Evolutionary conservation across 1,284 basidiomycete species (phyloP).

Genomic region (Sphagnurus paluster): DNA sequence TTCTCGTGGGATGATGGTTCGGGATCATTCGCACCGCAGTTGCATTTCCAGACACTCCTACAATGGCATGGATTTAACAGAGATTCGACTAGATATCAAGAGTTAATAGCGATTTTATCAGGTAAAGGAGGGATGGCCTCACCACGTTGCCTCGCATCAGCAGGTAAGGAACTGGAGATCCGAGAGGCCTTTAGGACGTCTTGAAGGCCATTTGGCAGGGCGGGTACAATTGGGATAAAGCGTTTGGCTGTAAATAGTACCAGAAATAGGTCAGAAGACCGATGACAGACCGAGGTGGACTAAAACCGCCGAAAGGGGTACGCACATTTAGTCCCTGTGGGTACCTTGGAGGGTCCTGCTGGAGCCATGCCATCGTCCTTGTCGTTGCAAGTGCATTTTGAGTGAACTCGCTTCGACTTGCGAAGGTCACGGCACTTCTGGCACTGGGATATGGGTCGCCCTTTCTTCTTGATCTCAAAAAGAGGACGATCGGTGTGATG

Average conservation of each 20-base stretch:
- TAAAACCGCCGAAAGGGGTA: slow-evolving; percentile 8
- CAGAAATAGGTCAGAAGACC: neutral
- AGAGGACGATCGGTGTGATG: slow-evolving; percentile 79
- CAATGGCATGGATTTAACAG: slow-evolving; percentile 66
- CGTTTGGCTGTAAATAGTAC: slow-evolving; percentile 41
- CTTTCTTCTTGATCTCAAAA: slow-evolving; percentile 87
- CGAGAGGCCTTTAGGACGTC: slow-evolving; percentile 40
- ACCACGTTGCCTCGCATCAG: slow-evolving; percentile 58
- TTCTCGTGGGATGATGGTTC: neutral
- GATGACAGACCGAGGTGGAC: neutral
- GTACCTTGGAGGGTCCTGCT: slow-evolving; percentile 34
- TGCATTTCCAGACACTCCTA: slow-evolving; percentile 54
- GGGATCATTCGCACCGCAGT: slow-evolving; percentile 34
- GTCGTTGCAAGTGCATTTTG: slow-evolving; percentile 67
- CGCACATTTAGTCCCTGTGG: slow-evolving; percentile 56
- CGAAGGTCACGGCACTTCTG: slow-evolving; percentile 75
- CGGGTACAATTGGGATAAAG: slow-evolving; percentile 60
- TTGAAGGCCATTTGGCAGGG: slow-evolving; percentile 62
- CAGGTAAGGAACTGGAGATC: slow-evolving; percentile 24
- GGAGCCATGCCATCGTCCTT: slow-evolving; percentile 35
- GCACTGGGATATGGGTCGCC: slow-evolving; percentile 83
- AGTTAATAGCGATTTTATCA: slow-evolving; percentile 6
- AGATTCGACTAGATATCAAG: slow-evolving; percentile 46
- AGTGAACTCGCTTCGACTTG: slow-evolving; percentile 71
- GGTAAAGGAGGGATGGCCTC: slow-evolving; percentile 8